Evolutionary conservation across 352 stramenopile genomes (phyloP).

Genomic region (Phytophthora palmivora): DNA sequence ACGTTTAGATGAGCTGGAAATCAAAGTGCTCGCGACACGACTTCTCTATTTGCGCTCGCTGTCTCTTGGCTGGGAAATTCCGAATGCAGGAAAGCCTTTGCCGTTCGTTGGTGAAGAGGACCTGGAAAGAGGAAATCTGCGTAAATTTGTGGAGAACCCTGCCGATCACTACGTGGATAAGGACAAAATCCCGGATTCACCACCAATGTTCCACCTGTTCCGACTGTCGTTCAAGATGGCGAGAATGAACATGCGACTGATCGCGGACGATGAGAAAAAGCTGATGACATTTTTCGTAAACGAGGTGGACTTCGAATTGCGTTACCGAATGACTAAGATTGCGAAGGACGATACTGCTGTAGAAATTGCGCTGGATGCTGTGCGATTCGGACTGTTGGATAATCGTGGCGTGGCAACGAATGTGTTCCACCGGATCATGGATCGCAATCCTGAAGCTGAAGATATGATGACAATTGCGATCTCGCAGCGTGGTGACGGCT

Average conservation of each 20-base stretch:
- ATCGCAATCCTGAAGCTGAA: conserved; percentile 70
- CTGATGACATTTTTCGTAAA: conserved; percentile 69
- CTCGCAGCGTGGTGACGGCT: conserved; percentile 52
- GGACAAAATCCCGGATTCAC: conserved; percentile 40
- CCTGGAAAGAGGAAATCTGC: conserved; percentile 59
- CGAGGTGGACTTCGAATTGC: conserved; percentile 55
- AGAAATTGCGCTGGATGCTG: conserved; percentile 53
- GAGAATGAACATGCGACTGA: conserved; percentile 55
- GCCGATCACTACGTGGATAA: conserved; percentile 69
- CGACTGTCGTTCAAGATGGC: conserved; percentile 61
- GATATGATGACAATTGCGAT: conserved; percentile 64
- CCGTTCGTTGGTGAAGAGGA: conserved; percentile 51
- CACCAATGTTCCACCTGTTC: conserved; percentile 68
- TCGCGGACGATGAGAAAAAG: conserved; percentile 54
- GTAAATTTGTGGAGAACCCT: conserved; percentile 68
- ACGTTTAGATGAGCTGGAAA: conserved; percentile 63
- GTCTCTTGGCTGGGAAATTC: conserved; percentile 72
- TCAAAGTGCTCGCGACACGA: conserved; percentile 59
- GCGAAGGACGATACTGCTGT: conserved; percentile 47
- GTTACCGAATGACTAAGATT: conserved; percentile 56
- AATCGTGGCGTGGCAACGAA: conserved; percentile 69
- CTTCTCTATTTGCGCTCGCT: conserved; percentile 69
- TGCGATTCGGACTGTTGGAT: conserved; percentile 76
- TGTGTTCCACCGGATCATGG: conserved; percentile 78
- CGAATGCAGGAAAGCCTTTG: conserved; percentile 58